Evolutionary conservation across 2,329 filamentous ascomycete genomes (phyloP).

Genomic region (Aspergillus sp.): DNA sequence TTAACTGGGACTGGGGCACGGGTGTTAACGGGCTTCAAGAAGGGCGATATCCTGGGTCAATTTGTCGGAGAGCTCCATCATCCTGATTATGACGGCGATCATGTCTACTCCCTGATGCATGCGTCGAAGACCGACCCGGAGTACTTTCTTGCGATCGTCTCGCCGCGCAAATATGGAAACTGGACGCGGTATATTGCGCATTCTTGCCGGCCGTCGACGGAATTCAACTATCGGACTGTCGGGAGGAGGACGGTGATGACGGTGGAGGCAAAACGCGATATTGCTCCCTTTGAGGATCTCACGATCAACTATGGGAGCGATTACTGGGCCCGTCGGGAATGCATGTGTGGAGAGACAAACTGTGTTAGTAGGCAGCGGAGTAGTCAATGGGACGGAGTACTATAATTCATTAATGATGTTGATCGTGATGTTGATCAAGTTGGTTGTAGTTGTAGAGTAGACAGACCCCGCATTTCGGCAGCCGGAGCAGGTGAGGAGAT

Average conservation of each 20-base stretch:
- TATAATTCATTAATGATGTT: no score
- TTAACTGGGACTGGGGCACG: conserved; percentile 33
- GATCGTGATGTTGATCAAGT: no score
- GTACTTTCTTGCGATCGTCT: conserved; percentile 12
- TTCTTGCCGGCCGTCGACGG: conserved; percentile 30
- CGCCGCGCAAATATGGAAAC: conserved; percentile 27
- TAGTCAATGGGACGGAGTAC: no score
- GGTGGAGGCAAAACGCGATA: conserved; percentile 25
- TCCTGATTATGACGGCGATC: conserved; percentile 2
- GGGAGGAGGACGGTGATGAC: conserved; percentile 23
- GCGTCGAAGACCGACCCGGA: background rate
- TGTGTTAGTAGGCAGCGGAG: conserved; percentile 4
- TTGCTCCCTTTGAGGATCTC: conserved; percentile 34
- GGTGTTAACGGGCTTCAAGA: conserved; percentile 24
- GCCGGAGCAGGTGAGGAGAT: no score
- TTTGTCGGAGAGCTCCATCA: conserved; percentile 24
- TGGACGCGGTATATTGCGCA: conserved; percentile 40
- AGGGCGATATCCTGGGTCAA: conserved; percentile 19
- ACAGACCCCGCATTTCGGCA: no score
- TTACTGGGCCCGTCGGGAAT: conserved; percentile 26
- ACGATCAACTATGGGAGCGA: conserved; percentile 32
- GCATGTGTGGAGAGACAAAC: conserved; percentile 11
- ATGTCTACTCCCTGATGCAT: conserved; percentile 21
- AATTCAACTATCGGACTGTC: conserved; percentile 18
- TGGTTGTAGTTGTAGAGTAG: no score